Base-by-base conservation (phyloP, 1,284 basidiomycete species). In the Apiotrichum laibachii region DNA sequence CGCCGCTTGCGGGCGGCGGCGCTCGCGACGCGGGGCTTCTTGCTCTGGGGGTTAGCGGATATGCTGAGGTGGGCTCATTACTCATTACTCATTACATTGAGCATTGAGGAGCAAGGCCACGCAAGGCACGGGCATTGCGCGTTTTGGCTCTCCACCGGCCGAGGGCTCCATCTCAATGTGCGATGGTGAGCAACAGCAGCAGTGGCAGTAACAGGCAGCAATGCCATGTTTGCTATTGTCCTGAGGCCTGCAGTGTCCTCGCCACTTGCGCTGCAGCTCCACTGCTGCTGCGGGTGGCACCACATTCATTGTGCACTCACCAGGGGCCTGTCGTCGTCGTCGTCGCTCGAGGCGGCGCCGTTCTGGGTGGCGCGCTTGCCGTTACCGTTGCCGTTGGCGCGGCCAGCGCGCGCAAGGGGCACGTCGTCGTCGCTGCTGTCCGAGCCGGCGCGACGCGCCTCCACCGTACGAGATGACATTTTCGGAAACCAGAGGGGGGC, bases 301-400 rank as follows among this genome's bases (percentile, higher is more conserved):
- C 40, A 11, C 15, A 13, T 2, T 5, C n/a, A 11, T 8, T n/a
- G 8, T 31, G 15, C 12, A 69, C 77, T 64, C 56, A 77, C 77
- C 60, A 78, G 59, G 50, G 79, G 79, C 53, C 70, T 68, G 15
- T 77, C 77, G 40, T 76, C 73, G 35, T 75, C 77, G 35, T 75
- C 77, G 40, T 67, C 66, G 60, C 59, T 69, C 7, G 54, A 55
- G 44, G 58, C 59, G 15, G 61, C 59, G 34, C 47, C 47, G 42
- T 43, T 40, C 33, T 16, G 12, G 50, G 16, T 40, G 18, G 52
- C 60, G 33, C 64, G 59, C 46, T 72, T 73, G 21, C 70, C 68
- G 18, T 71, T 69, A 51, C 69, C 60, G 55, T 72, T 73, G 21
- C 70, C 68, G 19, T 71, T 69, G 53, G 70, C 60, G 55, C 63